A percentile compares a stretch with the other conserved stretches of the same genome.
Evolutionary conservation across 495 filamentous ascomycete genomes (phyloP).

Genomic region (Penicillium waksmanii): DNA sequence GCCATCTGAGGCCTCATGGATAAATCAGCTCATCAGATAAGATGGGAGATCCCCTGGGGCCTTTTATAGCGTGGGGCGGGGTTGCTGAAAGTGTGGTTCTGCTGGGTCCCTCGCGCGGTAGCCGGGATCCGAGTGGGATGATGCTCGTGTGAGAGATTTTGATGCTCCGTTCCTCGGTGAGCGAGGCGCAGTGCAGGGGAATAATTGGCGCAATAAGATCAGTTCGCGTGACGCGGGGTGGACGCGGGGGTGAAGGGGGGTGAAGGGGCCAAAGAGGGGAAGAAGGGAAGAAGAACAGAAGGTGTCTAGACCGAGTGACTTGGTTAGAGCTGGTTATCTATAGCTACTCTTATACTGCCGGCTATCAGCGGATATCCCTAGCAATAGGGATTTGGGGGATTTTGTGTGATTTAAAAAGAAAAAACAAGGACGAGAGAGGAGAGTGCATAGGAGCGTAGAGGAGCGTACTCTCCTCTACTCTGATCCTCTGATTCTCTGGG

Average conservation of each 20-base stretch:
- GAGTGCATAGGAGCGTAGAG: too few species aligned
- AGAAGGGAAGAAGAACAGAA: background rate
- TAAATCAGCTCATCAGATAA: slow-evolving; percentile 34
- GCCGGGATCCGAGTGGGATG: slow-evolving; percentile 32
- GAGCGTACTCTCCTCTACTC: too few species aligned
- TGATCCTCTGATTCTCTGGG: too few species aligned
- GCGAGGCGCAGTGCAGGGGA: background rate
- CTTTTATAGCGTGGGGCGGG: slow-evolving; percentile 24
- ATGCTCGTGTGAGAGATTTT: slow-evolving; percentile 28
- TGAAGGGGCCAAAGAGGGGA: background rate
- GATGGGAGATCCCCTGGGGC: slow-evolving; percentile 15
- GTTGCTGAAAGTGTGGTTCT: slow-evolving; percentile 11
- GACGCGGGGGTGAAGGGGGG: too few species aligned
- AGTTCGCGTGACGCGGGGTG: too few species aligned
- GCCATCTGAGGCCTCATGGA: slow-evolving; percentile 28
- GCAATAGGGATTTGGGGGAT: too few species aligned
- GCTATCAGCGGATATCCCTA: too few species aligned
- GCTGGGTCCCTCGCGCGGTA: slow-evolving; percentile 11
- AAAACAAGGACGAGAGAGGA: too few species aligned
- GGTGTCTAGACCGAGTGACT: background rate
- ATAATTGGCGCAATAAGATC: too few species aligned
- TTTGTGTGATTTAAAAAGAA: too few species aligned
- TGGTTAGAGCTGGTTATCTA: too few species aligned
- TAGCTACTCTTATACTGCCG: too few species aligned
- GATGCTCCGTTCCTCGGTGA: slow-evolving; percentile 34